Base-by-base conservation (phyloP, 768 basidiomycete species). In the Favolaschia claudopus region DNA sequence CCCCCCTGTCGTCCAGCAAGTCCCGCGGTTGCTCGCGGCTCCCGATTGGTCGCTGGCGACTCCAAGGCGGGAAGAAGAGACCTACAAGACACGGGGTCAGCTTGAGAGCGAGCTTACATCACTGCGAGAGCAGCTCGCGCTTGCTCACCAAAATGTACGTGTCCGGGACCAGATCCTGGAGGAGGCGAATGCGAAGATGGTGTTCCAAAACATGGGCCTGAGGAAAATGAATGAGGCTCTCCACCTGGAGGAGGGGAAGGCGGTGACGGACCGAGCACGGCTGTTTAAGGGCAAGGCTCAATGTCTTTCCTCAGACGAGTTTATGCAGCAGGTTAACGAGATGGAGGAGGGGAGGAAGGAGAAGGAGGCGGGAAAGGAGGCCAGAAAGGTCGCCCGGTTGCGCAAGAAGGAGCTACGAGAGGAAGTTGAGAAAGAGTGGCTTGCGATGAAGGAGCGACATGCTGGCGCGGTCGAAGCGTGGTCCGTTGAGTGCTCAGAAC, bases 171-270 rank as follows among this genome's bases (percentile, higher is more conserved):
- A 33, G 13, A 53, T 64, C 15, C 42, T 64, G 9, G 63, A 64
- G 47, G 58, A 47, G 20, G 50, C 43, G n/a, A 59, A 64, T 52
- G 63, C 63, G 20, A 59, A 53, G 47, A 53, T 64, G 39, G 53
- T 60, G 2, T 36, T 55, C 28, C 63, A 64, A 48, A 64, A 64
- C 24, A 39, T 64, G 43, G 51, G 47, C 3, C 37, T 60, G n/a
- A 51, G 44, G 40, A 60, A 38, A 33, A 32, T 60, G 32, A 60
- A 64, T 44, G 38, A 60, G 34, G 54, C 55, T 1, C 42, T 62
- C 24, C 48, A 62, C 49, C 45, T 51, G 34, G 43, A 61, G 59
- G 63, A 64, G 55, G 60, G 60, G 37, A 53, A 53, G 33, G 37
- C 37, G 24, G 42, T 12, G 5, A 46, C 40, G 31, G 40, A 55